These are phyloP conservation scores for Diplocarpon rosae DNA, from an alignment of 2,329 filamentous ascomycete species.

Conservation along the genomic window DNA sequence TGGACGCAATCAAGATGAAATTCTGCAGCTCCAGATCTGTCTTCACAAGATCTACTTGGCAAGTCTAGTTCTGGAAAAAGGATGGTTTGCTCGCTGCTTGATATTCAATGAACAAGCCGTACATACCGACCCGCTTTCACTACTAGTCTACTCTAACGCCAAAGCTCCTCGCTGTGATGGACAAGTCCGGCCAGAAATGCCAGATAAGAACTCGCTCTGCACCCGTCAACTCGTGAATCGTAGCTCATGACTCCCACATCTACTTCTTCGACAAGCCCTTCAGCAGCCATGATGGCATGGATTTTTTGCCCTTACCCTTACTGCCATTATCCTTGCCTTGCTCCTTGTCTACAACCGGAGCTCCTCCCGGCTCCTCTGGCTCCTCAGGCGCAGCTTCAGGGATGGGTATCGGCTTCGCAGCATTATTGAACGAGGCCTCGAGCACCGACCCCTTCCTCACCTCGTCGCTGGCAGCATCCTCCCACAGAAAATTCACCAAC, in stretches of 20 bases:
- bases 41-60: not conserved
- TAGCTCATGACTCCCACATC: not conserved
- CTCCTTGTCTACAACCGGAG: conserved; percentile 23
- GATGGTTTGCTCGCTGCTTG: no score
- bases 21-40: not conserved
- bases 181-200: not conserved
- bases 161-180: conserved; percentile 24
- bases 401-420: conserved; percentile 57
- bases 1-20: not conserved
- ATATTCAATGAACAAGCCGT: no score
- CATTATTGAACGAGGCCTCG: conserved; percentile 39
- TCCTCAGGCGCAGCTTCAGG: conserved; percentile 40
- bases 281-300: conserved; percentile 58
- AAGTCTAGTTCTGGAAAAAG: no score
- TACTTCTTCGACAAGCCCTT: conserved; percentile 1
- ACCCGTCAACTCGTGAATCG: conserved; percentile 2
- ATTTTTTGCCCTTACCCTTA: conserved; percentile 28
- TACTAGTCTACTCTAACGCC: not conserved
- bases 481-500: conserved; percentile 68
- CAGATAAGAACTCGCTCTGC: not conserved
- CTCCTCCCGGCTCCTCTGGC: conserved; percentile 30
- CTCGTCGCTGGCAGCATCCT: conserved; percentile 45
- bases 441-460: conserved; percentile 36
- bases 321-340: conserved; percentile 24
- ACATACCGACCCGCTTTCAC: not conserved